phyloP scores from a whole-genome alignment of 2,329 filamentous ascomycete species.

The Xylaria sp. region DNA sequence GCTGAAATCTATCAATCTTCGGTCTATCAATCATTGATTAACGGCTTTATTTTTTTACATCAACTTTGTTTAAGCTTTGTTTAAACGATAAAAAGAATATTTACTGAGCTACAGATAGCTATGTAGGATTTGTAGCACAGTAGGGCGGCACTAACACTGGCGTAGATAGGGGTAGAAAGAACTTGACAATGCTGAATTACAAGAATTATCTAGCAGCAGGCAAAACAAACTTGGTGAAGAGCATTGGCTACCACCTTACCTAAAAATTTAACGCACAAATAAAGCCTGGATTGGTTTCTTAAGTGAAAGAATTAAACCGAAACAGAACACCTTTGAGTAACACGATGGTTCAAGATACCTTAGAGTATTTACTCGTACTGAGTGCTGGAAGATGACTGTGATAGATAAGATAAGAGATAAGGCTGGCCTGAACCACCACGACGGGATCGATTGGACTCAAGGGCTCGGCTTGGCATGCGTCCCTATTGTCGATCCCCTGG shows the following conservation, averaged over 20 bases:
- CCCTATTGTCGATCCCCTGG: background rate
- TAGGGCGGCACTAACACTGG: too few relatives aligned
- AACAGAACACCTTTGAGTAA: too few relatives aligned
- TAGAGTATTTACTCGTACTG: background rate
- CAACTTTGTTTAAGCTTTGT: too few relatives aligned
- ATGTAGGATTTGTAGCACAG: background rate
- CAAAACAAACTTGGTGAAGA: background rate
- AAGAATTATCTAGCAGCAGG: too few relatives aligned
- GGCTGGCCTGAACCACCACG: slow-evolving; percentile 5
- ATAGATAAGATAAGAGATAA: slow-evolving; percentile 27
- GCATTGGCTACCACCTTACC: background rate
- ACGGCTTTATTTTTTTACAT: too few relatives aligned
- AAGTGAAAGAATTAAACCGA: too few relatives aligned
- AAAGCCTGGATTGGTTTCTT: too few relatives aligned
- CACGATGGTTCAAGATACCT: background rate
- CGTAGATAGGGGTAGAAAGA: too few relatives aligned
- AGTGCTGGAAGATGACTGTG: background rate
- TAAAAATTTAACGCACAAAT: too few relatives aligned
- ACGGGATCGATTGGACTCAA: background rate
- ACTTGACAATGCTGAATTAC: too few relatives aligned
- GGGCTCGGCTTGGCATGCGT: slow-evolving; percentile 1
- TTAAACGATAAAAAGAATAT: background rate
- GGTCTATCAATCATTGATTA: too few relatives aligned
- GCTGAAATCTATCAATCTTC: background rate
- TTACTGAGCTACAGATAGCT: background rate